These are phyloP conservation scores for Oehlia diaphana DNA, from an alignment of 192 early-diverging fungal species.

Conservation along the genomic window DNA sequence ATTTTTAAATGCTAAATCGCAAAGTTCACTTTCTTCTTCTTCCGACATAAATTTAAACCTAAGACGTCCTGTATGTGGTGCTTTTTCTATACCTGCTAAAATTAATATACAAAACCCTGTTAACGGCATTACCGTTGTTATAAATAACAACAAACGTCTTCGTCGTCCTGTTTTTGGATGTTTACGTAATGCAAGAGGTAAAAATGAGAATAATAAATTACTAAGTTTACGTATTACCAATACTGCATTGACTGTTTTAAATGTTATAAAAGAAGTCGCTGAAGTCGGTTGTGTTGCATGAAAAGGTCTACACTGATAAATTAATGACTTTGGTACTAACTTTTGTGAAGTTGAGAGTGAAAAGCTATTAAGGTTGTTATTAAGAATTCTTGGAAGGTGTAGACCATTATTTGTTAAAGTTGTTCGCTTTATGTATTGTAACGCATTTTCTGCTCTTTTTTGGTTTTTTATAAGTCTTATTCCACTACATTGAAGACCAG, in stretches of 20 bases:
- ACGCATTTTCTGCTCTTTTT: background rate
- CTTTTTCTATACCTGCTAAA: slow-evolving; percentile 43
- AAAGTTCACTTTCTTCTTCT: slow-evolving; percentile 48
- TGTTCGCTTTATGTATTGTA: background rate
- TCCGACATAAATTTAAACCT: slow-evolving; percentile 49
- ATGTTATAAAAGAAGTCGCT: background rate
- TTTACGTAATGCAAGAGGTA: slow-evolving; percentile 8
- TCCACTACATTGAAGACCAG: background rate
- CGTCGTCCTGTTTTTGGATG: background rate
- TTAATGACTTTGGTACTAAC: too few relatives aligned
- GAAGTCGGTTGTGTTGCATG: slow-evolving; percentile 1
- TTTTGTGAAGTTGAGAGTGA: too few relatives aligned
- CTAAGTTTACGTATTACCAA: background rate
- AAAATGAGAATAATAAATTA: slow-evolving; percentile 18
- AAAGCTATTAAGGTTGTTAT: background rate
- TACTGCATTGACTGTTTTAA: background rate
- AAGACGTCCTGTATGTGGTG: slow-evolving; percentile 56
- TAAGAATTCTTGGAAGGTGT: background rate
- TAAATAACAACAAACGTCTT: background rate
- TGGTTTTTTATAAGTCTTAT: background rate
- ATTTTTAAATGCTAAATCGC: slow-evolving; percentile 34
- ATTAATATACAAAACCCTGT: slow-evolving; percentile 39
- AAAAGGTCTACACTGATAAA: background rate
- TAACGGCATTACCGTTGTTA: slow-evolving; percentile 33
- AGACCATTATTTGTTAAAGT: background rate